Evolutionary conservation across 2,329 filamentous ascomycete genomes (phyloP).

Genomic region (Cryphonectria carpinicola): DNA sequence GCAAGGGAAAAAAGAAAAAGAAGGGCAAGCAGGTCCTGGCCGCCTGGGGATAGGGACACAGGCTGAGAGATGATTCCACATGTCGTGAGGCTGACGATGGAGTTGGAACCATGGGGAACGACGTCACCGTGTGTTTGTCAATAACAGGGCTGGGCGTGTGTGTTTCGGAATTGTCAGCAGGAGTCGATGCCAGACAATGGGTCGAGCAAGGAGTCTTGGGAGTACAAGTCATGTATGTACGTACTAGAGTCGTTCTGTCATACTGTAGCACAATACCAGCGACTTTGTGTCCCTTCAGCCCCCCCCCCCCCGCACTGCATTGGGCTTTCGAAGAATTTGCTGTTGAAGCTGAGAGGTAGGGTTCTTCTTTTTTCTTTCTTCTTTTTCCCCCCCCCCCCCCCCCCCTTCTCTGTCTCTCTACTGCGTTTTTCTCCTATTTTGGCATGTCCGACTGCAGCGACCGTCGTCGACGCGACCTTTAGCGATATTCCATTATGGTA

Average conservation of each 20-base stretch:
- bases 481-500: no score
- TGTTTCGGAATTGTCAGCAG: neutral
- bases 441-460: neutral
- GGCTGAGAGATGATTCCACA: neutral
- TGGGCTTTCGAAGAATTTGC: neutral
- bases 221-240: neutral
- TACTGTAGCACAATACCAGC: neutral
- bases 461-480: neutral
- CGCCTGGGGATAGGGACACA: slow-evolving; percentile 58
- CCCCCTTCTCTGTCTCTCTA: neutral
- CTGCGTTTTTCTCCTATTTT: neutral
- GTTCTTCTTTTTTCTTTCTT: neutral
- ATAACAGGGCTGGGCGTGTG: neutral
- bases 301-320: neutral
- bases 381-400: no score
- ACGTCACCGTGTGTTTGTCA: neutral
- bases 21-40: slow-evolving; percentile 65
- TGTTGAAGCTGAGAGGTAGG: neutral
- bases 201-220: neutral
- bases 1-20: slow-evolving; percentile 61
- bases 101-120: neutral
- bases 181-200: neutral
- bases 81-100: slow-evolving; percentile 5
- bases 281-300: neutral
- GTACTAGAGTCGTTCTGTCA: neutral